A percentile compares a stretch with the other conserved stretches of the same genome.
Conservation (phyloP, 306 rosid species). For the Rosa multiflora region DNA sequence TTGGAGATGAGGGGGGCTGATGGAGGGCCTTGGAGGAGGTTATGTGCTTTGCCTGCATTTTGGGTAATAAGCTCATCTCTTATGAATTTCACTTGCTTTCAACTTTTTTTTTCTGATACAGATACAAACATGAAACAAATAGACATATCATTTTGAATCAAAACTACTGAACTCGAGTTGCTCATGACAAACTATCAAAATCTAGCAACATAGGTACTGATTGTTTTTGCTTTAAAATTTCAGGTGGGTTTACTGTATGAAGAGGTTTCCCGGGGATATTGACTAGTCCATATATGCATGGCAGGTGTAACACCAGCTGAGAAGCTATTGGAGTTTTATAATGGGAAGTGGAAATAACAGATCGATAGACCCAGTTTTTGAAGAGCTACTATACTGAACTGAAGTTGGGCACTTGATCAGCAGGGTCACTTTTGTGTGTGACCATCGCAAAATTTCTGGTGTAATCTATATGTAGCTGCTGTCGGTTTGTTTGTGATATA, state of each 20-base stretch:
- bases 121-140: not conserved
- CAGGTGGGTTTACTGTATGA: conserved; percentile 92
- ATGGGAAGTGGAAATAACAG: conserved; percentile 10
- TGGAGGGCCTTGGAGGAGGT: no score
- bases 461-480: not conserved
- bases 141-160: not conserved
- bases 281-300: not conserved
- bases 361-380: not conserved
- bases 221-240: conserved; percentile 28
- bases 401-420: not conserved
- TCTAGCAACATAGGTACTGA: conserved; percentile 19
- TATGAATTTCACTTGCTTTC: conserved; percentile 2
- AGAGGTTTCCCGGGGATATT: conserved; percentile 48
- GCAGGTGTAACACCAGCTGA: conserved; percentile 9
- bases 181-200: conserved; percentile 11
- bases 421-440: not conserved
- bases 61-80: not conserved
- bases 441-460: not conserved
- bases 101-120: not conserved
- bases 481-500: not conserved
- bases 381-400: not conserved
- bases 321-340: conserved; percentile 2
- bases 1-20: no score
- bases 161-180: not conserved
- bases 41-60: no score